A percentile compares a stretch with the other conserved stretches of the same genome.
These are phyloP conservation scores for Noccaea caerulescens DNA, from an alignment of 345 rosid species.

Conservation along the genomic window DNA sequence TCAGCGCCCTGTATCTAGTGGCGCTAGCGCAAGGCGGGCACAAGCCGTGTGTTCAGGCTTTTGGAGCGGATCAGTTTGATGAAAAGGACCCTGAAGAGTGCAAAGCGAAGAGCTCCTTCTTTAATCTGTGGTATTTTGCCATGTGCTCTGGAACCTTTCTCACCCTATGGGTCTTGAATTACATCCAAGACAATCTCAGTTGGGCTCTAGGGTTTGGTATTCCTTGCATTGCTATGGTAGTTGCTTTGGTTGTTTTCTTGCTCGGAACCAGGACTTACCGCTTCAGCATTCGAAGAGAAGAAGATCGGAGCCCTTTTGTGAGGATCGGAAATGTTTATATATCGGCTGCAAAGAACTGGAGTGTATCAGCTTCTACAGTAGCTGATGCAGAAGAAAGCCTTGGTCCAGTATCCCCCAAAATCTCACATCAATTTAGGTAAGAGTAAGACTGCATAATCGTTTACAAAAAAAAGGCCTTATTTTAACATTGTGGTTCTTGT, in stretches of 20 bases:
- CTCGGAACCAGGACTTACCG: slow-evolving; percentile 68
- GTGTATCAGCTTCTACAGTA: slow-evolving; percentile 37
- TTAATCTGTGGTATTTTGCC: slow-evolving; percentile 86
- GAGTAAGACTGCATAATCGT: neutral
- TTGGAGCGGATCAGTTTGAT: slow-evolving; percentile 93
- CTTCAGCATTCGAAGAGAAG: slow-evolving; percentile 47
- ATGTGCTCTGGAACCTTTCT: slow-evolving; percentile 50
- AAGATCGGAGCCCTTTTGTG: slow-evolving; percentile 57
- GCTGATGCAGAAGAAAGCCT: slow-evolving; percentile 44
- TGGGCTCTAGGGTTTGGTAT: slow-evolving; percentile 88
- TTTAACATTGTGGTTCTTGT: slow-evolving; percentile 19
- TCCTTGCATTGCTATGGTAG: slow-evolving; percentile 60
- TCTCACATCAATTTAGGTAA: slow-evolving; percentile 57
- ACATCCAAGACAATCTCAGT: slow-evolving; percentile 74
- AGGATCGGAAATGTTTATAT: slow-evolving; percentile 63
- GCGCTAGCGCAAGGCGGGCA: slow-evolving; percentile 82
- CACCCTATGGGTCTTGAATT: slow-evolving; percentile 56
- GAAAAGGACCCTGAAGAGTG: slow-evolving; percentile 60
- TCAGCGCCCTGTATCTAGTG: slow-evolving; percentile 60
- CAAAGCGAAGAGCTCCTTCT: slow-evolving; percentile 62
- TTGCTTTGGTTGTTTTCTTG: slow-evolving; percentile 58
- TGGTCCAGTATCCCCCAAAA: slow-evolving; percentile 43
- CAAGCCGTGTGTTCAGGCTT: slow-evolving; percentile 89
- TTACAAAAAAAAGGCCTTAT: neutral
- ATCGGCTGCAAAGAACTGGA: slow-evolving; percentile 61